These are phyloP conservation scores for Coleophoma eucalyptorum DNA, from an alignment of 2,329 filamentous ascomycete species.

Conservation along the genomic window DNA sequence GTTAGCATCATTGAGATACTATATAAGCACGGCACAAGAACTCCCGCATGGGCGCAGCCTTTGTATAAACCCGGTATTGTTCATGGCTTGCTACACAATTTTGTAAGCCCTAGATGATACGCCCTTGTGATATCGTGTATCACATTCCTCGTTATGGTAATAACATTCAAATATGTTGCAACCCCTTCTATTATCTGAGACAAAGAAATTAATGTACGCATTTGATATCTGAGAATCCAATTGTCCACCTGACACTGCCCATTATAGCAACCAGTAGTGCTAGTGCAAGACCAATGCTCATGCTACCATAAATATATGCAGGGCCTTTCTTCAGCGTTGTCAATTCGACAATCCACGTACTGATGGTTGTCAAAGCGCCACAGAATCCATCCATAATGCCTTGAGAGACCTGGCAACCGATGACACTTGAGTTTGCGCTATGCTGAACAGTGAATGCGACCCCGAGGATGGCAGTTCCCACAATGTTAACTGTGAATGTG, in stretches of 20 bases:
- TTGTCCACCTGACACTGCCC: conserved; percentile 64
- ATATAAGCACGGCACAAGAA: too few species aligned
- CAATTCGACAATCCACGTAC: conserved; percentile 60
- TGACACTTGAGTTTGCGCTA: conserved; percentile 30
- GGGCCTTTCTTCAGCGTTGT: conserved; percentile 43
- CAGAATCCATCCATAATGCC: conserved; percentile 63
- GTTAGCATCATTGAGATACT: too few species aligned
- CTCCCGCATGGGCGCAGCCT: too few species aligned
- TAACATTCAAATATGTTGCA: too few species aligned
- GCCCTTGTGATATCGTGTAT: too few species aligned
- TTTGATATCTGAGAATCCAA: background rate
- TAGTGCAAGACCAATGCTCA: conserved; percentile 54
- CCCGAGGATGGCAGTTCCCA: conserved; percentile 70
- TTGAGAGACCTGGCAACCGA: conserved; percentile 63
- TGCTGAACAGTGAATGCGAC: conserved; percentile 77
- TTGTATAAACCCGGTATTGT: too few species aligned
- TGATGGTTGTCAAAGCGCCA: conserved; percentile 58
- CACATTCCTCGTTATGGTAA: too few species aligned
- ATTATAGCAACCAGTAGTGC: conserved; percentile 62
- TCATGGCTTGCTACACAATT: too few species aligned
- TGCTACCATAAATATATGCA: conserved; percentile 63
- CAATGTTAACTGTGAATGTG: conserved; percentile 74
- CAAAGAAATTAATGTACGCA: background rate
- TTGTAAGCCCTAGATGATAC: too few species aligned
- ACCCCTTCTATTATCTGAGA: too few species aligned